Conservation (phyloP, 2,329 filamentous ascomycete species). For the Seiridium cupressi region DNA sequence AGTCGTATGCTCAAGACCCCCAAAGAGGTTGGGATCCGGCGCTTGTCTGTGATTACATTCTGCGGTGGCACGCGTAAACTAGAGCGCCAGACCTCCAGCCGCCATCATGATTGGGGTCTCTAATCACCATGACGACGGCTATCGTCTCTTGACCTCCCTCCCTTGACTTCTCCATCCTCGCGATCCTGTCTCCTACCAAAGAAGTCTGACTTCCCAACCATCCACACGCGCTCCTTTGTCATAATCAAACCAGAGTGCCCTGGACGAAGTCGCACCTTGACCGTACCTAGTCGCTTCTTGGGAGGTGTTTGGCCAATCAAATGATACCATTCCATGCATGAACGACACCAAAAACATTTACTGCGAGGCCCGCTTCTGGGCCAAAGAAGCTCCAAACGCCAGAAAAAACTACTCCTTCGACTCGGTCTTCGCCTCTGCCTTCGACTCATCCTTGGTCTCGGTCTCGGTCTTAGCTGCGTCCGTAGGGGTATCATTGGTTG, state of each 20-base stretch:
- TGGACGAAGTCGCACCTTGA: background rate
- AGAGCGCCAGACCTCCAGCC: background rate
- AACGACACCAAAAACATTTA: constrained; percentile 1
- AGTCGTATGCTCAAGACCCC: constrained; percentile 12
- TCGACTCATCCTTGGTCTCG: constrained; percentile 23
- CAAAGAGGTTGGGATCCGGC: constrained; percentile 13
- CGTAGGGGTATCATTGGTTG: constrained; percentile 20
- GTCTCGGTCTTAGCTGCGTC: constrained; percentile 17
- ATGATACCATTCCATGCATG: background rate
- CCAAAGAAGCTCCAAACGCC: constrained; percentile 5
- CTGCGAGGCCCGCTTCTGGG: constrained; percentile 6
- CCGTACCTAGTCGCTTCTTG: background rate
- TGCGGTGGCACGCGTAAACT: constrained; percentile 3
- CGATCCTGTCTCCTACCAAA: background rate
- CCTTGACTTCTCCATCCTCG: background rate
- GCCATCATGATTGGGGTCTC: background rate
- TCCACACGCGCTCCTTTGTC: background rate
- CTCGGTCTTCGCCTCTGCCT: constrained; percentile 17
- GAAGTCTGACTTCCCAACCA: background rate
- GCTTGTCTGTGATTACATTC: constrained; percentile 13
- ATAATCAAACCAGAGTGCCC: background rate
- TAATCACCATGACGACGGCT: background rate
- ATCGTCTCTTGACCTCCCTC: background rate
- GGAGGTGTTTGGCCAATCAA: background rate
- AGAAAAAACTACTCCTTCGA: constrained; percentile 21